Evolutionary conservation across 805 yeast genomes (phyloP), one percentile per base, ranked within the genome.

Genomic region (Hanseniaspora nectarophila): DNA sequence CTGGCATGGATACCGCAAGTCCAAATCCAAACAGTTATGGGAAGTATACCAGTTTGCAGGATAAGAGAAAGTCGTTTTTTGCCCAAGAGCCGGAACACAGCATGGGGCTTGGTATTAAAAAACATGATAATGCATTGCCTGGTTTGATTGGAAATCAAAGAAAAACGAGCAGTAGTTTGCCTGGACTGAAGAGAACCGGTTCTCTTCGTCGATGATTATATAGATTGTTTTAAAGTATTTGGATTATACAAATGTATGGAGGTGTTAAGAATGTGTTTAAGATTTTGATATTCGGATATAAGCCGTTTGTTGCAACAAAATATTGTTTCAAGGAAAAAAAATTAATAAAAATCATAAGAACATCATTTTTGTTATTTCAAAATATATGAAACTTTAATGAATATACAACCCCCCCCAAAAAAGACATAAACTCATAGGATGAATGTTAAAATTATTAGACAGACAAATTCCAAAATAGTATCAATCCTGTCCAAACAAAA

Each of bases 41-140:
- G 26, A 37, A 37, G 26, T 37, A 21, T 16, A 37, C 24, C 5
- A 13, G 40, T 13, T 15, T 37, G 8, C 40, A 37, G 16, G 37
- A 40, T 4, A 48, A 48, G 35, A 39, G 52, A 24, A 31, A 33
- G 26, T 48, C 52, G 9, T 48, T 48, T 28, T 48, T 40, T 33
- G 44, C 26, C 6, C 44, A 46, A 3, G 28, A 46, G n/a, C 9
- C 2, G n/a, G 26, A 46, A 4, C 15, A 23, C 21, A 23, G 20
- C 13, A n/a, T 21, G 2, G 51, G 44, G 8, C n/a, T 38, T 13
- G 37, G 37, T 8, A 46, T 34, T 23, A 29, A 31, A 12, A 16
- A 31, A 18, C 18, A 5, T 9, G 45, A 42, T 3, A 16, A 20
- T 4, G 16, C 31, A 10, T 20, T 42, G 34, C 45, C 45, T 29